phyloP scores from a whole-genome alignment of 768 basidiomycete species.

The Vararia minispora region DNA sequence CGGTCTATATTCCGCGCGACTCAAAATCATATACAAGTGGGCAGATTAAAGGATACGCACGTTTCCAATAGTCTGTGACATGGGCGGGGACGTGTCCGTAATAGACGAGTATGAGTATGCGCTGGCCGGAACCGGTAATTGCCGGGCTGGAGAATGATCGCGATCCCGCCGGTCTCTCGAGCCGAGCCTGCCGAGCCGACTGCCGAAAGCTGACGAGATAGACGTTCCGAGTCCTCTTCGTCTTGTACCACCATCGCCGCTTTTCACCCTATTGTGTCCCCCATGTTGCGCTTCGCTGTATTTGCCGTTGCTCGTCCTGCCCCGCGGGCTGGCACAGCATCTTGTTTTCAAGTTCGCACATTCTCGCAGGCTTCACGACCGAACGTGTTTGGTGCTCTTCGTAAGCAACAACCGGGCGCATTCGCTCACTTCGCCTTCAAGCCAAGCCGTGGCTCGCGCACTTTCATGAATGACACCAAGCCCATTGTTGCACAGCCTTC shows the following conservation, averaged over 20 bases:
- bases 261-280: too few relatives aligned
- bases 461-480: constrained; percentile 36
- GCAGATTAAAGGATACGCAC: constrained; percentile 30
- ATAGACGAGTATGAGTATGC: too few relatives aligned
- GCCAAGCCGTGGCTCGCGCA: constrained; percentile 27
- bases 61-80: constrained; percentile 80
- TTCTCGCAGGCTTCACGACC: constrained; percentile 22
- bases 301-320: constrained; percentile 15
- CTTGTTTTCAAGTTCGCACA: constrained; percentile 15
- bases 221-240: too few relatives aligned
- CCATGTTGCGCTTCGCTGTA: constrained; percentile 20
- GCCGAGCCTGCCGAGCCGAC: too few relatives aligned
- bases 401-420: constrained; percentile 17
- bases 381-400: constrained; percentile 21
- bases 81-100: too few relatives aligned
- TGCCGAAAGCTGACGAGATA: too few relatives aligned
- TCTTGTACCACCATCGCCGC: too few relatives aligned
- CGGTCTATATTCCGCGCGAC: constrained; percentile 47
- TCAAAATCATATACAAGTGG: neutral
- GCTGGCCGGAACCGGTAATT: too few relatives aligned
- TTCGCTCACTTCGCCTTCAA: constrained; percentile 17
- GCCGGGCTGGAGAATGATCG: too few relatives aligned
- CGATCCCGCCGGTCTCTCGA: too few relatives aligned
- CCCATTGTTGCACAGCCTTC: constrained; percentile 25
- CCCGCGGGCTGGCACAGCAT: constrained; percentile 13